Base-by-base conservation (phyloP, 2,329 filamentous ascomycete species). In the Nannizziopsis barbatae region DNA sequence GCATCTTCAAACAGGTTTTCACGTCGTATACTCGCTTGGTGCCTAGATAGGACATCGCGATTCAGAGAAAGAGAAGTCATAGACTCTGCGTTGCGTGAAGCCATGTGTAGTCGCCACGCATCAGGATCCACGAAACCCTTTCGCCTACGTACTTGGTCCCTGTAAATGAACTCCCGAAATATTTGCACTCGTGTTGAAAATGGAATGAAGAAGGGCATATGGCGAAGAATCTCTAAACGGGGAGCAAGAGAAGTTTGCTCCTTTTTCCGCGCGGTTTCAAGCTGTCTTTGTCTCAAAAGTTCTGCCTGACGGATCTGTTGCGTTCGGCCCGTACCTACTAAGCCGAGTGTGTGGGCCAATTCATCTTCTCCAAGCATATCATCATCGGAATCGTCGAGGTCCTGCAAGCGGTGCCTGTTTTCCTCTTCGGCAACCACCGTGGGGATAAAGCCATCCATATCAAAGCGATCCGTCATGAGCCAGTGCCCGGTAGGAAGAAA, bases 191-290 rank as follows among this genome's bases (percentile, higher is more conserved):
- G 75, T 0, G 86, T 92, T 33, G 86, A 80, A 58, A 98, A 98
- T 0, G 90, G 92, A 39, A 98, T 92, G 56, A 90, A 85, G 62
- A 96, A 98, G 0, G 92, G 92, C 81, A 98, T 93, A 59, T 96
- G 93, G 56, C 92, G 83, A 44, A 98, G 68, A 4, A 98, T 85
- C 60, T 95, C 89, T 8, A 95, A 72, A 56, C 90, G 83, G 0
- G 92, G 90, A 0, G 84, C 86, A 52, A 95, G 80, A 11, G 83
- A 77, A 42, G 89, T 85, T 18, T 93, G 69, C 52, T 85, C 77
- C 55, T 85, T 80, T 56, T 82, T 80, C 33, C 82, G 75, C 38
- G 81, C 80, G 5, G 76, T 74, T 59, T 80, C 80, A 53, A 80
- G 76, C 58, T 86, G 80, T 55, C 80, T 76, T 35, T 74, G 71